Base-by-base conservation (phyloP, 129 eudicot species). In the Silybum marianum region DNA sequence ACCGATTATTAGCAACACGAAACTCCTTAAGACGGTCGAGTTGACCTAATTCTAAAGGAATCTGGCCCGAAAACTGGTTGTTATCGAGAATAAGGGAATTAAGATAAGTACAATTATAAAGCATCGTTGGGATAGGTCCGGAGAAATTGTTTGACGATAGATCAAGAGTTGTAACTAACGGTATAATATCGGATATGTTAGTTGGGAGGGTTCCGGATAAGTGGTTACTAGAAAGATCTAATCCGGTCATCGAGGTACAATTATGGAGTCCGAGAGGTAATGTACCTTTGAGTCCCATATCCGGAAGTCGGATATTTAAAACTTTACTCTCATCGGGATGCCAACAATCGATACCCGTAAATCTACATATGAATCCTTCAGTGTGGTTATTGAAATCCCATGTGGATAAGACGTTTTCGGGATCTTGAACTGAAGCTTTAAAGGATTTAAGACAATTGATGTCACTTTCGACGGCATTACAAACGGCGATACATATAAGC, bases 291-390 rank as follows among this genome's bases (percentile, higher is more conserved):
- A 95, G 92, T 36, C 93, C 93, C 97, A 92, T 90, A 69, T 75
- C 86, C 12, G 88, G 26, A 18, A 95, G 90, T 7, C 79, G 85
- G 65, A 95, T 85, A 70, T 87, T 92, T 32, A 95, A 68, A 40
- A 95, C 93, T 75, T 76, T 89, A 80, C 82, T 90, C 76, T 95
- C 99, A 23, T 89, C 86, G 0, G 89, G 86, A 74, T 90, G 93
- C 99, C 99, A 95, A 78, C 99, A 95, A 0, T 92, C 92, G 1
- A 92, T 71, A 16, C 99, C 99, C 12, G 79, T 77, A 36, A 95
- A 95, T 21, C 28, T 84, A 75, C 99, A 95, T 60, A 95, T 89
- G 67, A 69, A 90, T 21, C 97, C 97, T 65, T 86, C 89, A 2
- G 93, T 88, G 1, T 12, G 48, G 83, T 92, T 95, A 21, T 78